Evolutionary conservation across 495 filamentous ascomycete species (phyloP), one percentile per base, ranked within the genome.

Genomic region (Aspergillus sclerotioniger): DNA sequence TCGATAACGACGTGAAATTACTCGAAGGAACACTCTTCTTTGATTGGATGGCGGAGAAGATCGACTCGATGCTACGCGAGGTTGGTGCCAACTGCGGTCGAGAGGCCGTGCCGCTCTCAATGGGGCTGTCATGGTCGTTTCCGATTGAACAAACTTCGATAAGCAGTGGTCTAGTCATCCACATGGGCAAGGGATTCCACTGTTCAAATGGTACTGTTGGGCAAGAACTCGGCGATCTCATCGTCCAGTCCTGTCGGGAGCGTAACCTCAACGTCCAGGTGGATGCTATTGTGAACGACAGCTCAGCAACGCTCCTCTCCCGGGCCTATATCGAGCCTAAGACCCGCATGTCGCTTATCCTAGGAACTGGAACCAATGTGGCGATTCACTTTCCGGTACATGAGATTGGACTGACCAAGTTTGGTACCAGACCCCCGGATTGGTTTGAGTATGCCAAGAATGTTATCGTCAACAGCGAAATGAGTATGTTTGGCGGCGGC

Each of bases 321-420:
- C 84, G 88, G 51, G 85, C 90, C 48, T 92, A 92, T 64, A 69
- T 83, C 19, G 81, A 84, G 21, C 73, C 80, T 16, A 80, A 84
- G 52, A 82, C 87, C 0, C 77, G 78, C 44, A 85, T 92, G 82
- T 90, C 89, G 6, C 76, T 94, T 8, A 93, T 96, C 51, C 83
- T 90, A 9, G 91, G 91, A 8, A 96, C 91, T 0, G 91, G 91
- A 29, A 89, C 87, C 57, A 96, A 96, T 67, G 90, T 91, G 44
- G 92, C 91, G 1, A 89, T 72, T 71, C 88, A 73, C 71, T 92
- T 77, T 70, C 84, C 76, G 51, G 75, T 90, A 8, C 79, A 76
- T 46, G 84, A 80, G 52, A 80, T 96, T 29, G 83, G 87, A 50
- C 71, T 76, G 8, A 77, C 74, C 64, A 95, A 95, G 61, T 80